Conservation (phyloP, 2,329 filamentous ascomycete species). For the Hyphodiscus sp. region DNA sequence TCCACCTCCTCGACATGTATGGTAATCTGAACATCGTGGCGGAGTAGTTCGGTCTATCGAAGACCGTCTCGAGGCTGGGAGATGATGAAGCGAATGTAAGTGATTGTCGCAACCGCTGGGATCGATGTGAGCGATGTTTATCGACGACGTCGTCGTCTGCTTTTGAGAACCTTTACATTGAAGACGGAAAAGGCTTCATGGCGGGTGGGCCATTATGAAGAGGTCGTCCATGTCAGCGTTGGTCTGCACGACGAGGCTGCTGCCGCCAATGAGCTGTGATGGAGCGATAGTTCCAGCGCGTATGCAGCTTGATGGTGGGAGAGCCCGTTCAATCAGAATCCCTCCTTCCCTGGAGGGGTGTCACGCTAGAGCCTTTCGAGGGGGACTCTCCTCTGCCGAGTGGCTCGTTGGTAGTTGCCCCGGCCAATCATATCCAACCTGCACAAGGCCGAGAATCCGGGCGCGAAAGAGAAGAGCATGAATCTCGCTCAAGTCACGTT, state of each 20-base stretch:
- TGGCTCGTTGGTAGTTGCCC: too few species aligned
- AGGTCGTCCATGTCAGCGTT: neutral
- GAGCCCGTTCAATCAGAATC: neutral
- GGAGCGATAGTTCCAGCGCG: neutral
- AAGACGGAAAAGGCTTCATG: neutral
- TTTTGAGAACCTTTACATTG: neutral
- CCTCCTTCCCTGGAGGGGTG: too few species aligned
- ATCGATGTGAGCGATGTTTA: neutral
- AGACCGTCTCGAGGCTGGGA: neutral
- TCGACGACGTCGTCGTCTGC: neutral
- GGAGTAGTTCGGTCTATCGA: neutral
- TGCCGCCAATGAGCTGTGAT: neutral
- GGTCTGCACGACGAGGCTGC: neutral
- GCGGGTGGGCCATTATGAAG: neutral
- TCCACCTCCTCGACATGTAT: constrained; percentile 35
- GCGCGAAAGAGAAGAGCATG: neutral
- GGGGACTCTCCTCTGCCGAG: too few species aligned
- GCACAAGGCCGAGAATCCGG: neutral
- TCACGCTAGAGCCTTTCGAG: too few species aligned
- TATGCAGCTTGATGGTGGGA: neutral
- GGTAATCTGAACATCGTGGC: constrained; percentile 11
- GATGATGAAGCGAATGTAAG: neutral
- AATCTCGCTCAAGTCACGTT: neutral
- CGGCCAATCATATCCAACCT: neutral
- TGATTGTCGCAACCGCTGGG: neutral